Conservation (phyloP, 805 yeast genomes). For the Citeromyces nyonsensis region DNA sequence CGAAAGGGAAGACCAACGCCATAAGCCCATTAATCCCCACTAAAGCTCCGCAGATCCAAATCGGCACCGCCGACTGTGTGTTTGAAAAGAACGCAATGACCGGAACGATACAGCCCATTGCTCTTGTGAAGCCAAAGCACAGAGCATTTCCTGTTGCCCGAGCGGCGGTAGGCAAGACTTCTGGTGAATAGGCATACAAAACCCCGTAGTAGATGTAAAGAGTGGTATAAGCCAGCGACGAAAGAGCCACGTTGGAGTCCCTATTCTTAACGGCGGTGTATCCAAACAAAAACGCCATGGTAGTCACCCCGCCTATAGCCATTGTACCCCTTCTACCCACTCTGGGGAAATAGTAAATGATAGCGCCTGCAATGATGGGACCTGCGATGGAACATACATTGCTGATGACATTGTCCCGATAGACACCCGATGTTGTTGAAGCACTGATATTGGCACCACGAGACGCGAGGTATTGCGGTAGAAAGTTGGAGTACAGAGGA, state of each 20-base stretch:
- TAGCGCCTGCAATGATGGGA: slow-evolving; percentile 32
- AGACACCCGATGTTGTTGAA: slow-evolving; percentile 18
- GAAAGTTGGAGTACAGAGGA: slow-evolving; percentile 37
- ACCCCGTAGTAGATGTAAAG: slow-evolving; percentile 38
- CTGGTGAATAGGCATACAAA: slow-evolving; percentile 53
- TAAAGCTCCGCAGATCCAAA: slow-evolving; percentile 44
- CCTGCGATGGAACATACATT: slow-evolving; percentile 33
- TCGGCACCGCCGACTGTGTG: slow-evolving; percentile 34
- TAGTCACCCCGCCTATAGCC: slow-evolving; percentile 30
- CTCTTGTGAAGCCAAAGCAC: slow-evolving; percentile 36
- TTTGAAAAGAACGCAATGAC: slow-evolving; percentile 36
- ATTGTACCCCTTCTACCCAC: slow-evolving; percentile 46
- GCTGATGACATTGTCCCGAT: slow-evolving; percentile 31
- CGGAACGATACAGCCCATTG: slow-evolving; percentile 42
- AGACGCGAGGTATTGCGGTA: slow-evolving; percentile 32
- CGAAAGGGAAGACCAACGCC: slow-evolving; percentile 29
- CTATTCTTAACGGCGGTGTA: slow-evolving; percentile 46
- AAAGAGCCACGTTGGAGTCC: slow-evolving; percentile 34
- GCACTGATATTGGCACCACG: slow-evolving; percentile 33
- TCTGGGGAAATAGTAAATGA: slow-evolving; percentile 11
- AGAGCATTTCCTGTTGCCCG: slow-evolving; percentile 49
- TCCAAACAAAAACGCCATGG: slow-evolving; percentile 45
- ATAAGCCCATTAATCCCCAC: slow-evolving; percentile 31
- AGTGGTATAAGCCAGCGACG: slow-evolving; percentile 30
- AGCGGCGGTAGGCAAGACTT: slow-evolving; percentile 34